Evolutionary conservation across 2,329 filamentous ascomycete genomes (phyloP).

Genomic region (Aspergillus ibericus): DNA sequence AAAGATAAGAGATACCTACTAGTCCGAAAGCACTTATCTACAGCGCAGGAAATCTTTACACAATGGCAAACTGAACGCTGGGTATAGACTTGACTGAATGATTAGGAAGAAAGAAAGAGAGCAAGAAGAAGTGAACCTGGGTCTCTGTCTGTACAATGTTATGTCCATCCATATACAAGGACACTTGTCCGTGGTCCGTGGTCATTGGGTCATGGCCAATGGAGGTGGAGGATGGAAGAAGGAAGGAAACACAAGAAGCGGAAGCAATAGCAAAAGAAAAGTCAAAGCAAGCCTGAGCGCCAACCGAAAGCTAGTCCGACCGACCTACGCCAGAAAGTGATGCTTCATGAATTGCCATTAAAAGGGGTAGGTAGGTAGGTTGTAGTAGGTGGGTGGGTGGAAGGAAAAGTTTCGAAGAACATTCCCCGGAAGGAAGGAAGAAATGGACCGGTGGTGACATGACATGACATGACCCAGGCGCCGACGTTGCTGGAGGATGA

Average conservation of each 20-base stretch:
- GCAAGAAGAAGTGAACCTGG: background rate
- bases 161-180: conserved; percentile 11
- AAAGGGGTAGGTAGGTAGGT: background rate
- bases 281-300: background rate
- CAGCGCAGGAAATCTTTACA: background rate
- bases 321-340: conserved; percentile 9
- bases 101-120: too few species aligned
- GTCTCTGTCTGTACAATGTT: background rate
- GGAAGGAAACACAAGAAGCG: background rate
- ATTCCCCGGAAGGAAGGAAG: background rate
- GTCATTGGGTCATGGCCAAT: too few species aligned
- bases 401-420: background rate
- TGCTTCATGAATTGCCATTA: conserved; percentile 6
- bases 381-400: background rate
- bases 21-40: background rate
- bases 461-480: background rate
- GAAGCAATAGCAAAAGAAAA: background rate
- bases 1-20: too few species aligned
- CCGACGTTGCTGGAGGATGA: background rate
- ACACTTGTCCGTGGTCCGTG: too few species aligned
- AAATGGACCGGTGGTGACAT: background rate
- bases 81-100: background rate
- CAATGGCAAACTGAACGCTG: background rate
- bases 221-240: background rate
- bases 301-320: conserved; percentile 3